Conservation (phyloP, 192 early-diverging fungal species). For the Phycomyces blakesleeanus region DNA sequence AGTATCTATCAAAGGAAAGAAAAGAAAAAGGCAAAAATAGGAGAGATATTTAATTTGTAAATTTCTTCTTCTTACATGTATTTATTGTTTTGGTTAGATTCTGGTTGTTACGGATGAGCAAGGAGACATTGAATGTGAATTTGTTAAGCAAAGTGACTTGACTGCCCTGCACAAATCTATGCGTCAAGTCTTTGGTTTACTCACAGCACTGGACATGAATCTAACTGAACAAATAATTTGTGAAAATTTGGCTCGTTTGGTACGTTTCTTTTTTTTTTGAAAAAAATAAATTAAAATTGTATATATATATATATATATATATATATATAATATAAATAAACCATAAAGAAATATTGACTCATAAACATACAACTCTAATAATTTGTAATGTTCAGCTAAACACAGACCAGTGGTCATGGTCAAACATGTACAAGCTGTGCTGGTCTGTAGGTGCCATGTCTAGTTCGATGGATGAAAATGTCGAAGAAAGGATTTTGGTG, state of each 20-base stretch:
- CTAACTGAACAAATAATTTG: constrained; percentile 7
- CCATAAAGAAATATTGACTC: too few relatives aligned
- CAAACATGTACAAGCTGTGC: constrained; percentile 2
- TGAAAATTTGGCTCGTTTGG: constrained; percentile 1
- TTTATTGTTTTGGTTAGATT: not conserved
- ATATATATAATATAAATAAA: too few relatives aligned
- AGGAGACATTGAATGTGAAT: constrained; percentile 9
- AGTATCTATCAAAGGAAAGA: too few relatives aligned
- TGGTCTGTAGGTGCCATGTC: constrained; percentile 18
- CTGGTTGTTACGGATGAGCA: constrained; percentile 14
- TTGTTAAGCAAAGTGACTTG: constrained; percentile 18
- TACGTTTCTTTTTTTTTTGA: too few relatives aligned
- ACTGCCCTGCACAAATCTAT: constrained; percentile 12
- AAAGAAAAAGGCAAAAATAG: too few relatives aligned
- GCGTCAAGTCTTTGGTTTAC: not conserved
- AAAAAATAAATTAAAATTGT: too few relatives aligned
- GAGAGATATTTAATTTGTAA: not conserved
- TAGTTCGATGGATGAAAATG: not conserved
- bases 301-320: too few relatives aligned
- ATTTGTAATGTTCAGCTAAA: not conserved
- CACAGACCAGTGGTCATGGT: not conserved
- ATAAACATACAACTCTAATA: too few relatives aligned
- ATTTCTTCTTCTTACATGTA: not conserved
- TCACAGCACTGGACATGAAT: not conserved
- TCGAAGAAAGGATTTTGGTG: constrained; percentile 11